Evolutionary conservation across 208 protist species (phyloP).

Genomic region (Trypanosoma brucei): DNA sequence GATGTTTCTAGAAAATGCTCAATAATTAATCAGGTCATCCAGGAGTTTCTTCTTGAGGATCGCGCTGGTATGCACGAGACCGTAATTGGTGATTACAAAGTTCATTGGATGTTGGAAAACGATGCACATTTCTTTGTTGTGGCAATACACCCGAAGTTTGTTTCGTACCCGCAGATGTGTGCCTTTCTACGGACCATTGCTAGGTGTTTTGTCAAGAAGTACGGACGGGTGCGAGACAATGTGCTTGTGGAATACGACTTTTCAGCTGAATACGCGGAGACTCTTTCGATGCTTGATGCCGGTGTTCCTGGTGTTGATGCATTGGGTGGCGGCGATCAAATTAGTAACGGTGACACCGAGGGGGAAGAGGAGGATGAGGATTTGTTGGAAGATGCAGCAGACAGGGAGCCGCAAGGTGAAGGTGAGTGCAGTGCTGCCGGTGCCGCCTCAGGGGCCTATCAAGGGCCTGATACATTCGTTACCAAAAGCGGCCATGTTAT

Average conservation of each 20-base stretch:
- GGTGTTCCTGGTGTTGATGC: slow-evolving; percentile 21
- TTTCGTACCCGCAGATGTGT: slow-evolving; percentile 83
- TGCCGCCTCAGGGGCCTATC: neutral
- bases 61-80: slow-evolving; percentile 69
- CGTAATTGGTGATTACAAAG: slow-evolving; percentile 76
- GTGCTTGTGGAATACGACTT: slow-evolving; percentile 48
- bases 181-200: slow-evolving; percentile 81
- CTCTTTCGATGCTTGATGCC: slow-evolving; percentile 43
- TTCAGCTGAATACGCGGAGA: slow-evolving; percentile 32
- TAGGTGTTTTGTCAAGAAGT: slow-evolving; percentile 63
- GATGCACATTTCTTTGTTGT: slow-evolving; percentile 92
- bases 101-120: slow-evolving; percentile 92
- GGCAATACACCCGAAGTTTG: slow-evolving; percentile 88
- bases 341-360: neutral
- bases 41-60: slow-evolving; percentile 92
- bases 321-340: neutral
- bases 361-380: neutral
- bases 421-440: neutral
- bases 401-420: slow-evolving; percentile 1
- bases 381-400: slow-evolving; percentile 13
- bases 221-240: slow-evolving; percentile 17
- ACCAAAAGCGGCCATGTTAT: slow-evolving; percentile 61
- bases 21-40: slow-evolving; percentile 90
- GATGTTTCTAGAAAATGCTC: slow-evolving; percentile 54
- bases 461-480: slow-evolving; percentile 35